A percentile compares a stretch with the other conserved stretches of the same genome.
Conservation (phyloP, 305 asterid species). For the Solanum hybrid region DNA sequence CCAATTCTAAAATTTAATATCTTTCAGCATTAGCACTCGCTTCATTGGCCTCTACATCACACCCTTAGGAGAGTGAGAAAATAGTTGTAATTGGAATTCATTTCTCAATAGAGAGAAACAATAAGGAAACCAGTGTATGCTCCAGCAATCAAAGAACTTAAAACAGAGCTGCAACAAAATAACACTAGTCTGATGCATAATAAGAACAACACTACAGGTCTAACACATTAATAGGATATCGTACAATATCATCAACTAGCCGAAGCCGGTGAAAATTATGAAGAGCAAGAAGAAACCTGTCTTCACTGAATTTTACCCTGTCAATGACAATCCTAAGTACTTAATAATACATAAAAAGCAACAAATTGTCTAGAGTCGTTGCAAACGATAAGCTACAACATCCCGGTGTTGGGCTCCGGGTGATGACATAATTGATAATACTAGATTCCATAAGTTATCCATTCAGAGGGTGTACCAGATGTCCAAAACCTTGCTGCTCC, state of each 20-base stretch:
- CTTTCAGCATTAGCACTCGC: background rate
- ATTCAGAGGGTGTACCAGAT: background rate
- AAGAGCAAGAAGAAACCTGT: background rate
- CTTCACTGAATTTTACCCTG: background rate
- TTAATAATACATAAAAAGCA: background rate
- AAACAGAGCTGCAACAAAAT: background rate
- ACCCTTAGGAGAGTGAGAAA: background rate
- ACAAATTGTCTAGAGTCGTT: background rate
- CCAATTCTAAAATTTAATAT: background rate
- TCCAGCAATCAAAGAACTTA: background rate
- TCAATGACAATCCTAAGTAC: background rate
- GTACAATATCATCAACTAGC: background rate
- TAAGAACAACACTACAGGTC: background rate
- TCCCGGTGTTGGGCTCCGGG: background rate
- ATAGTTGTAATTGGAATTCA: background rate
- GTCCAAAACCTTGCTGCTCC: constrained; percentile 6
- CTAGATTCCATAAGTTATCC: background rate
- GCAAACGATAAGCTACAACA: constrained; percentile 2
- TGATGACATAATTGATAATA: background rate
- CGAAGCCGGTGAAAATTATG: background rate
- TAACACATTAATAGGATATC: background rate
- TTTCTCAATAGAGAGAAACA: background rate
- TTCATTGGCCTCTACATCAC: background rate
- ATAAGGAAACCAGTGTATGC: background rate
- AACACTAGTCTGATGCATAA: background rate